Percentiles rank a stretch among this genome's conserved stretches.
Evolutionary conservation across 2,329 filamentous ascomycete species (phyloP).

Genomic region (Cordyceps javanica): DNA sequence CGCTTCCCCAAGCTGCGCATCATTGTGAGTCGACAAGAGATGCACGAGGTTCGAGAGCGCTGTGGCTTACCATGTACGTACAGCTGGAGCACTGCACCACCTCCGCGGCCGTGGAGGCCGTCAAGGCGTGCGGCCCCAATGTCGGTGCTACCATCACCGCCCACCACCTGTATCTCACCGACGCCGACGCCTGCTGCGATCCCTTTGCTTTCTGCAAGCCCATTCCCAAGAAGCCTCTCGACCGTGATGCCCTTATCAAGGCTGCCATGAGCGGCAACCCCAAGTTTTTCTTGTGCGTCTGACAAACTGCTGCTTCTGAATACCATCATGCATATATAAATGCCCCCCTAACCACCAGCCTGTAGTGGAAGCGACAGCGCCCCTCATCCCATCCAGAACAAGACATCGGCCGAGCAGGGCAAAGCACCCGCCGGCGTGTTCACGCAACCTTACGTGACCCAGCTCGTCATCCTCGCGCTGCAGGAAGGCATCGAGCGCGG

Average conservation of each 20-base stretch:
- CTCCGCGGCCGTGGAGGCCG: constrained; percentile 70
- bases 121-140: constrained; percentile 67
- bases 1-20: constrained; percentile 68
- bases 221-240: constrained; percentile 66
- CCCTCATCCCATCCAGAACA: constrained; percentile 56
- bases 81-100: constrained; percentile 81
- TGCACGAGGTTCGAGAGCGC: neutral
- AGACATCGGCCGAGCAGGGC: constrained; percentile 40
- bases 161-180: constrained; percentile 76
- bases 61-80: neutral
- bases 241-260: constrained; percentile 65
- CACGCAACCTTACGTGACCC: constrained; percentile 66
- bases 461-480: constrained; percentile 55
- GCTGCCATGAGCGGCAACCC: constrained; percentile 52
- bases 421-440: constrained; percentile 69
- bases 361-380: constrained; percentile 54
- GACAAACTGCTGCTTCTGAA: no score
- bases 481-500: constrained; percentile 54
- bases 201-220: constrained; percentile 63
- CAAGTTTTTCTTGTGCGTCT: constrained; percentile 67
- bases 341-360: neutral
- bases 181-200: constrained; percentile 62
- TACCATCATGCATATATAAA: no score
- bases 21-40: constrained; percentile 29
- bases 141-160: constrained; percentile 80